These are phyloP conservation scores for Rhododendron simsii DNA, from an alignment of 148 eudicot species.

Conservation along the genomic window DNA sequence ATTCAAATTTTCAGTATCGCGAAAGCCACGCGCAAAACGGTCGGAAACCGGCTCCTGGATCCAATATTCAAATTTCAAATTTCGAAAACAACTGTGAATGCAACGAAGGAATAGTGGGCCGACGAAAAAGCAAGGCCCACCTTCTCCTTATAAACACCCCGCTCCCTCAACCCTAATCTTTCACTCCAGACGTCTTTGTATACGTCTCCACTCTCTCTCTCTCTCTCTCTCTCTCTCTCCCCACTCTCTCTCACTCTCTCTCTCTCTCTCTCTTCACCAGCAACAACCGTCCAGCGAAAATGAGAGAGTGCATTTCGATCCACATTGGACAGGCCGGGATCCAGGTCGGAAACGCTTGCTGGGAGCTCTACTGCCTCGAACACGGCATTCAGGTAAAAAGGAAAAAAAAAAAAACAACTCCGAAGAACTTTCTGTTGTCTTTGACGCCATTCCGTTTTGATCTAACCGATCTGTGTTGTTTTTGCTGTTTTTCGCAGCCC, in stretches of 20 bases:
- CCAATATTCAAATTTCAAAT: background rate
- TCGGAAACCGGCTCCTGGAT: background rate
- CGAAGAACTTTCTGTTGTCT: too few species aligned
- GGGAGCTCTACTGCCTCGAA: slow-evolving; percentile 17
- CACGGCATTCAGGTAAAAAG: slow-evolving; percentile 11
- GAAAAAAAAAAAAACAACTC: background rate
- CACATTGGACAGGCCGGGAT: slow-evolving; percentile 16
- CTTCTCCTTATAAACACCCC: background rate
- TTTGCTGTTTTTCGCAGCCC: background rate
- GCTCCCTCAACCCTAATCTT: background rate
- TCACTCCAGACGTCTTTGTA: slow-evolving; percentile 4
- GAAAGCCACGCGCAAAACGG: background rate
- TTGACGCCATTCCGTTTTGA: background rate
- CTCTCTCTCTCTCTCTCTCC: background rate
- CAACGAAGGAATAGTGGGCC: background rate
- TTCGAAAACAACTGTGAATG: too few species aligned
- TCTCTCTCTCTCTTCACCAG: background rate
- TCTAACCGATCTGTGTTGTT: background rate
- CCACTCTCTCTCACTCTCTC: background rate
- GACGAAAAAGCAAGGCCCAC: background rate
- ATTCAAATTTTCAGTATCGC: background rate
- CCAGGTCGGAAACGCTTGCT: slow-evolving; percentile 14
- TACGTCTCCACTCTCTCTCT: slow-evolving; percentile 6
- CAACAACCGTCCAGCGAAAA: background rate
- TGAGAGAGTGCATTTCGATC: slow-evolving; percentile 15